A percentile compares a stretch with the other conserved stretches of the same genome.
These are phyloP conservation scores for Entomophthora muscae DNA, from an alignment of 371 early-diverging fungal genomes.

Conservation along the genomic window DNA sequence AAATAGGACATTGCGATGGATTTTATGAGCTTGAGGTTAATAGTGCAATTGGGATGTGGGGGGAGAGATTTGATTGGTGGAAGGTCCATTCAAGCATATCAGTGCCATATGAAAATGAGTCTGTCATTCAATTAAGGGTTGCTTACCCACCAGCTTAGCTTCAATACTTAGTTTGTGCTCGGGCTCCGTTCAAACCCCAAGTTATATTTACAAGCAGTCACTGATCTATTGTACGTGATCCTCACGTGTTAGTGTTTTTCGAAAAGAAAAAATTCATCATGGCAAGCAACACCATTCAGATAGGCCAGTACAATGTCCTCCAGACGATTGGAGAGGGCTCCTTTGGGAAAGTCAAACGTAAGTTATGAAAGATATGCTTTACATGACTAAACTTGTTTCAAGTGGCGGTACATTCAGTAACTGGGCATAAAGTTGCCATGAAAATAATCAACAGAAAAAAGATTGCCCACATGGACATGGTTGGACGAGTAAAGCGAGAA, in stretches of 20 bases:
- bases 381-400: conserved; percentile 7
- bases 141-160: neutral
- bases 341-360: conserved; percentile 96
- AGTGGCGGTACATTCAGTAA: conserved; percentile 88
- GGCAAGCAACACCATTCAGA: conserved; percentile 31
- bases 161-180: neutral
- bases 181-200: neutral
- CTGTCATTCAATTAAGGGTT: neutral
- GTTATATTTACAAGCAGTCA: neutral
- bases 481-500: conserved; percentile 88
- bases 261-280: conserved; percentile 2
- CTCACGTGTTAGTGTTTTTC: neutral
- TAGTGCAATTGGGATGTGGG: too few relatives aligned
- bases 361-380: conserved; percentile 4
- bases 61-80: too few relatives aligned
- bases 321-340: conserved; percentile 91
- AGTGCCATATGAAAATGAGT: neutral
- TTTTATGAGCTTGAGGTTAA: too few relatives aligned
- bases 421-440: conserved; percentile 89
- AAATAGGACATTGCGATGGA: too few relatives aligned
- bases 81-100: too few relatives aligned
- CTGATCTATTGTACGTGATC: neutral
- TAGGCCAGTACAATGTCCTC: conserved; percentile 82
- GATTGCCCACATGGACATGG: conserved; percentile 85
- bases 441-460: conserved; percentile 84